phyloP scores from a whole-genome alignment of 1,284 basidiomycete species.

The Athelia sp. region DNA sequence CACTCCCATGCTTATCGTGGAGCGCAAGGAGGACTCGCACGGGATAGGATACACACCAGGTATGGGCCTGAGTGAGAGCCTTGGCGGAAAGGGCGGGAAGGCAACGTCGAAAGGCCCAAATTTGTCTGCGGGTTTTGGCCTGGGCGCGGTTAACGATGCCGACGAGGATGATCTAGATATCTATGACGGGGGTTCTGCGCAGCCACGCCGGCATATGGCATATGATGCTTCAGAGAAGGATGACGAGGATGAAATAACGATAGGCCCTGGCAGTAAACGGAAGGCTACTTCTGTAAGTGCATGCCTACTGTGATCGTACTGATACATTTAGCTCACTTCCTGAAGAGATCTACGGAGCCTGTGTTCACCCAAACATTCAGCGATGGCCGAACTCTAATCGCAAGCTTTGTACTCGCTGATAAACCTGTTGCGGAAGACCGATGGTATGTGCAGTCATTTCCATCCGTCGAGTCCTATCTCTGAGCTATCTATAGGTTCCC shows the following conservation, averaged over 20 bases:
- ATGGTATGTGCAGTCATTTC: constrained; percentile 46
- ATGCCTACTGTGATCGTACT: neutral
- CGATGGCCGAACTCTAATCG: constrained; percentile 70
- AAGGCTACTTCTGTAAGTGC: constrained; percentile 19
- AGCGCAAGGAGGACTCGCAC: constrained; percentile 69
- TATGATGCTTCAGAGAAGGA: constrained; percentile 65
- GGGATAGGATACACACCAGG: constrained; percentile 79
- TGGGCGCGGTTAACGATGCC: constrained; percentile 82
- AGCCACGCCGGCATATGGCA: constrained; percentile 51
- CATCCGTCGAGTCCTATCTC: no score
- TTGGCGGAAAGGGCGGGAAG: constrained; percentile 29
- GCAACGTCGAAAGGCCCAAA: constrained; percentile 38
- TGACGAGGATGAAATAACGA: constrained; percentile 51
- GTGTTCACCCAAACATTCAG: constrained; percentile 41
- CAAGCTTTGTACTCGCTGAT: constrained; percentile 72
- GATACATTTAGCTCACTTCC: constrained; percentile 19
- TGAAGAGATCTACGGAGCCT: constrained; percentile 29
- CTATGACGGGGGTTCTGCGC: constrained; percentile 50
- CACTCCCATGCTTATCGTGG: constrained; percentile 57
- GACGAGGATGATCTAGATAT: constrained; percentile 89
- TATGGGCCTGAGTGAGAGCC: constrained; percentile 56
- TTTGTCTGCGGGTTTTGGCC: constrained; percentile 74
- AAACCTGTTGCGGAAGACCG: constrained; percentile 68
- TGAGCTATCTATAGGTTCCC: constrained; percentile 57
- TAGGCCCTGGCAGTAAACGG: constrained; percentile 24